phyloP scores from a whole-genome alignment of 2,329 filamentous ascomycete genomes.

The Talaromyces sp. region DNA sequence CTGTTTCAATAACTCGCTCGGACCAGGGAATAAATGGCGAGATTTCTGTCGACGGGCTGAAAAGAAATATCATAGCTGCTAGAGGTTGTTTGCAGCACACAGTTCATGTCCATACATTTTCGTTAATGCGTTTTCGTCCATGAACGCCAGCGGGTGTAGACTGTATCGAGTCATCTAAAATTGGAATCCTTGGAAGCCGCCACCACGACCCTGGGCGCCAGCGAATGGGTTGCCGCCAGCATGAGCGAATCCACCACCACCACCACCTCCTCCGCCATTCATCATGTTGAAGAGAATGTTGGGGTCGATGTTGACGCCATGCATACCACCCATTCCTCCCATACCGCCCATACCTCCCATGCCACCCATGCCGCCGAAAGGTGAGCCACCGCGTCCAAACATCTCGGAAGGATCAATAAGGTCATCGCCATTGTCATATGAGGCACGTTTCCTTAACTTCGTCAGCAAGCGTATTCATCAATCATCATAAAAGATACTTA shows the following conservation, averaged over 20 bases:
- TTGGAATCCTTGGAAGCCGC: slow-evolving; percentile 55
- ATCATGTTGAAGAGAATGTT: slow-evolving; percentile 83
- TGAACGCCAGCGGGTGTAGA: not conserved
- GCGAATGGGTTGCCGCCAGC: slow-evolving; percentile 48
- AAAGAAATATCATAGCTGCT: not conserved
- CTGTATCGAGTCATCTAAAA: slow-evolving; percentile 42
- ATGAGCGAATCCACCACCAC: slow-evolving; percentile 46
- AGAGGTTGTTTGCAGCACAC: not conserved
- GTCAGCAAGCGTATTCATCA: slow-evolving; percentile 18
- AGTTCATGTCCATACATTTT: not conserved
- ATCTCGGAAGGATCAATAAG: slow-evolving; percentile 83
- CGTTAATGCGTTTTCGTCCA: not conserved
- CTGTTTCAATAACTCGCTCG: not conserved
- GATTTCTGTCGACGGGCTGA: not conserved
- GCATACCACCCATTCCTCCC: slow-evolving; percentile 33
- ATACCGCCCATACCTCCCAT: slow-evolving; percentile 46
- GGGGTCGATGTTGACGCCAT: slow-evolving; percentile 61
- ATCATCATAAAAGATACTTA: slow-evolving; percentile 49
- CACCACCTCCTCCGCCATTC: slow-evolving; percentile 54
- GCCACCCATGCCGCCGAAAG: slow-evolving; percentile 56
- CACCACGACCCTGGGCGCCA: slow-evolving; percentile 40
- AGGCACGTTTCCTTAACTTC: slow-evolving; percentile 68
- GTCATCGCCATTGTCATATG: slow-evolving; percentile 91
- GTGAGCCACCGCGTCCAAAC: slow-evolving; percentile 62
- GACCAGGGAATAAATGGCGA: not conserved